Evolutionary conservation across 1,139 yeast species (phyloP), one percentile per base, ranked within the genome.

Genomic region (Meyerozyma smithsonii): DNA sequence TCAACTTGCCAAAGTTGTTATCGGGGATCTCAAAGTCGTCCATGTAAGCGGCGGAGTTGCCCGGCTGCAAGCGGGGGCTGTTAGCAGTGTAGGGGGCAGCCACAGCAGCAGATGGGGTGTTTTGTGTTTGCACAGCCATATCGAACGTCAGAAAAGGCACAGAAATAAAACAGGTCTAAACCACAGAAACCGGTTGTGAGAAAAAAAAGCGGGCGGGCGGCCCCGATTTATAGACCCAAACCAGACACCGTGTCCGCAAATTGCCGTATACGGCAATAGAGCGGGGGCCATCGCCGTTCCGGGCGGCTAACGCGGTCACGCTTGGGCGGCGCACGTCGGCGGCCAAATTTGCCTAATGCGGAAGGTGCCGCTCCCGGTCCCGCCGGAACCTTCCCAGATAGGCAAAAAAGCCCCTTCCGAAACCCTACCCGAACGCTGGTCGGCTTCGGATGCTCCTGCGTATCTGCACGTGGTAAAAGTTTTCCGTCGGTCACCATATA

Each of bases 1-100:
- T 63, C 42, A 67, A 56, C 37, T 43, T 40, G 11, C 64, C 64
- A 36, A 66, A 58, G 28, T 54, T 46, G 43, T 54, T 54, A 36
- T 56, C 64, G 20, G 34, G 34, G 14, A 18, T 26, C 25, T 14
- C 36, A 5, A 19, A 19, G 14, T 20, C 32, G 8, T 8, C 5
- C 8, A 8, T 7, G 15, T 30, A 10, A 11, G 19, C 21, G 5
- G 11, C 35, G 15, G n/a, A 8, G 35, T 8, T 20, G 15, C n/a
- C n/a, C 7, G 12, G 15, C 16, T 18, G 12, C 17, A 26, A 26
- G 10, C 30, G 30, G 12, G 30, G 30, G 17, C 30, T 26, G 12
- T 14, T 26, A 8, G 30, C 12, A 6, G 30, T 15, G 8, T n/a
- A 14, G 15, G 30, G 12, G 4, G 30, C 12, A 4, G 30, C 12